phyloP scores from a whole-genome alignment of 2,329 filamentous ascomycete genomes.

The Xylaria sp. region DNA sequence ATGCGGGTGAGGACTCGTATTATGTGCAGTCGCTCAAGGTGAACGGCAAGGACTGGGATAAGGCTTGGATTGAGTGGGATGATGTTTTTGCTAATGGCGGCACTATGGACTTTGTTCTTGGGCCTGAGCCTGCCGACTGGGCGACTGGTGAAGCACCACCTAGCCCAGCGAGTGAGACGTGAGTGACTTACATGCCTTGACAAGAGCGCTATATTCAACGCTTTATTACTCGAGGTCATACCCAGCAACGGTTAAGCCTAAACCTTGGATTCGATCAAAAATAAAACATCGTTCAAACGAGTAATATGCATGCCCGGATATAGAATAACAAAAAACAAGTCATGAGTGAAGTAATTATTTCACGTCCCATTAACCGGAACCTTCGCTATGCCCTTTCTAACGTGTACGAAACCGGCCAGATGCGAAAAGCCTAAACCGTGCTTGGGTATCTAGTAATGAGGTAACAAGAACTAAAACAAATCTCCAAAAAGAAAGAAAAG shows the following conservation, averaged over 20 bases:
- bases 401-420: constrained; percentile 23
- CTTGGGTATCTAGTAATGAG: constrained; percentile 43
- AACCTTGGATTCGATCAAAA: background rate
- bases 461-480: constrained; percentile 33
- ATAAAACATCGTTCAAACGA: background rate
- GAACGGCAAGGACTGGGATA: constrained; percentile 71
- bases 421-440: constrained; percentile 33
- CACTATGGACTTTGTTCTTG: constrained; percentile 72
- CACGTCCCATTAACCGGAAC: constrained; percentile 25
- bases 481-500: constrained; percentile 4
- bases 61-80: constrained; percentile 73
- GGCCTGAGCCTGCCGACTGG: constrained; percentile 64
- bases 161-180: constrained; percentile 60
- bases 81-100: constrained; percentile 74
- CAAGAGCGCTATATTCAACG: background rate
- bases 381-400: constrained; percentile 33
- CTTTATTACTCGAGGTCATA: too few species aligned
- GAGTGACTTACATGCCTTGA: background rate
- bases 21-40: constrained; percentile 75
- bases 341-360: constrained; percentile 15
- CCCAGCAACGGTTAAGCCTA: background rate
- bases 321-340: background rate
- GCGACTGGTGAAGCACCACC: constrained; percentile 69
- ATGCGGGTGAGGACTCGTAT: constrained; percentile 60
- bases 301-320: background rate